A percentile compares a stretch with the other conserved stretches of the same genome.
Evolutionary conservation across 2,329 filamentous ascomycete species (phyloP).

Genomic region (Cercospora sp.): DNA sequence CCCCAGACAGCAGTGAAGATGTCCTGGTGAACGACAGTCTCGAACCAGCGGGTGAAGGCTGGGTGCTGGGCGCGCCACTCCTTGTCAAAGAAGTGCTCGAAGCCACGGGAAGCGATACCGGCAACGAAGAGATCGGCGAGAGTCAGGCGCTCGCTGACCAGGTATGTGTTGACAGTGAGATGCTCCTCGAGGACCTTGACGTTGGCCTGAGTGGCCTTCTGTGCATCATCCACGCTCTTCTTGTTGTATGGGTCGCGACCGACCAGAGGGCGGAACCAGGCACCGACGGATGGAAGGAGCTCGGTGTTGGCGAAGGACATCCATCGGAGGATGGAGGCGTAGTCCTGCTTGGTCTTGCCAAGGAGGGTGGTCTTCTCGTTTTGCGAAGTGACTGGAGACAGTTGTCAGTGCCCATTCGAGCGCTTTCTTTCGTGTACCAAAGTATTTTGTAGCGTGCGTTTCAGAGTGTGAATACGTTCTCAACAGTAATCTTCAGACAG

Average conservation of each 20-base stretch:
- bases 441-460: neutral
- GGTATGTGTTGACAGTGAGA: conserved; percentile 90
- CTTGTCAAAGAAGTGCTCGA: conserved; percentile 93
- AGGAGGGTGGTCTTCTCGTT: conserved; percentile 99
- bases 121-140: conserved; percentile 89
- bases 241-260: conserved; percentile 92
- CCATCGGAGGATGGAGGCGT: conserved; percentile 97
- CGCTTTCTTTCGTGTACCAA: neutral
- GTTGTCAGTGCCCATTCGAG: neutral
- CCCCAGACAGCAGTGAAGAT: conserved; percentile 80
- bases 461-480: conserved; percentile 83
- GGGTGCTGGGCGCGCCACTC: conserved; percentile 80
- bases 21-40: conserved; percentile 88
- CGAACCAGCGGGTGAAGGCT: conserved; percentile 88
- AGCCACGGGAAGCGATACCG: conserved; percentile 78
- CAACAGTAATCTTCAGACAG: conserved; percentile 96
- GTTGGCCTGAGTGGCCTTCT: conserved; percentile 68
- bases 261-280: conserved; percentile 83
- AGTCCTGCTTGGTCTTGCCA: conserved; percentile 99
- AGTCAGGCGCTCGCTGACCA: conserved; percentile 95
- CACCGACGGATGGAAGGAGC: conserved; percentile 69
- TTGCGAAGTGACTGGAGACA: conserved; percentile 81
- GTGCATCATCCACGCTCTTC: conserved; percentile 83
- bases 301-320: conserved; percentile 95
- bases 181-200: conserved; percentile 78